Evolutionary conservation across 2,329 filamentous ascomycete genomes (phyloP).

Genomic region (Colletotrichum sp.): DNA sequence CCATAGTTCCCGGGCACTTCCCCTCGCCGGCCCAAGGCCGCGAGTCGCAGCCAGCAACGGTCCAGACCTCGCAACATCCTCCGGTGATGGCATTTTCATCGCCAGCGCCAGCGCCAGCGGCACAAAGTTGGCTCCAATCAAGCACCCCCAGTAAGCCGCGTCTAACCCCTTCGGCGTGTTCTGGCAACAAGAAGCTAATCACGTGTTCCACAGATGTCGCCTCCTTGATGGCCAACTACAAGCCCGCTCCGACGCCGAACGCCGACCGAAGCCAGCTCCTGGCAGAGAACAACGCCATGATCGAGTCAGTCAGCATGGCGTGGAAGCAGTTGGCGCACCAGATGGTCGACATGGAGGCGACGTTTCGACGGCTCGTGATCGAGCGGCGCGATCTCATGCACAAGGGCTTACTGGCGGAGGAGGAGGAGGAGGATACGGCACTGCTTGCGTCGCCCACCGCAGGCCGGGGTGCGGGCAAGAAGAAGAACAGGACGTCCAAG

Average conservation of each 20-base stretch:
- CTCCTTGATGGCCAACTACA: neutral
- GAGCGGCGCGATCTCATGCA: neutral
- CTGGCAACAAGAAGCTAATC: neutral
- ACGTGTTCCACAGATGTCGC: neutral
- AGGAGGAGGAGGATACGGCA: neutral
- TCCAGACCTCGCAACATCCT: neutral
- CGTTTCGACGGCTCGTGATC: neutral
- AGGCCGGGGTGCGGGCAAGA: neutral
- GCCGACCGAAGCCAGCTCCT: neutral
- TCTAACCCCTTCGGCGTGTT: neutral
- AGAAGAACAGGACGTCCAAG: neutral
- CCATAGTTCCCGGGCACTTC: neutral
- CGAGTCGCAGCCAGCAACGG: neutral
- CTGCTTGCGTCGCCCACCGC: neutral
- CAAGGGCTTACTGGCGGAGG: neutral
- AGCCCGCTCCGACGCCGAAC: neutral
- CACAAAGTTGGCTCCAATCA: neutral
- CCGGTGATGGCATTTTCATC: neutral
- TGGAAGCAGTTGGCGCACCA: neutral
- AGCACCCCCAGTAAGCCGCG: neutral
- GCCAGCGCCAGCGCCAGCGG: neutral
- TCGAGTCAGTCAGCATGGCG: neutral
- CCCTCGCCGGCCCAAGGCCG: neutral
- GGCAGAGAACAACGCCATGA: neutral
- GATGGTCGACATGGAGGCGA: neutral